Evolutionary conservation across 2,329 filamentous ascomycete genomes (phyloP), one percentile per base, ranked within the genome.

Genomic region (Cladosporium halotolerans): DNA sequence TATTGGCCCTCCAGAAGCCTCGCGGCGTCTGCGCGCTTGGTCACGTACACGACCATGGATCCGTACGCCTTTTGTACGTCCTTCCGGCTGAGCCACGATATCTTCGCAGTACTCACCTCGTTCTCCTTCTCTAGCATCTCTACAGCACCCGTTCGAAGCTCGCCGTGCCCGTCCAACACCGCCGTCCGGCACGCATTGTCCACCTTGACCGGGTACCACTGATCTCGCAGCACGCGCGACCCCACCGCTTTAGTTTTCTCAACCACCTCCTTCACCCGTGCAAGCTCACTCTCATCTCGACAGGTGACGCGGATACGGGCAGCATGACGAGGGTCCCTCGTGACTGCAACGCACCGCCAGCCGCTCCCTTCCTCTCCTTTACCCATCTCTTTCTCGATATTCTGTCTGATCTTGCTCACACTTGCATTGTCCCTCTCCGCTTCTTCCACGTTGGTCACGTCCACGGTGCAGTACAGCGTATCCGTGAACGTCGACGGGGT

Each of bases 41-140:
- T 16, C 16, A 16, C 16, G 16, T 16, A 16, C 2, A 16, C 16
- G 2, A 16, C 16, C 16, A 16, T 16, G 2, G 16, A 16, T 16
- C 16, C 16, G 16, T 16, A 16, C 16, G 16, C 16, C 16, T 16
- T 16, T 16, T 1, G 16, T 2, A 16, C 2, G 2, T 16, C 16
- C 16, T 16, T 16, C 16, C 16, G 16, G 16, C 16, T 16, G 16
- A 16, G 16, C 16, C 16, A 55, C n/a, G 39, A 31, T 1, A 55
- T 14, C n/a, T 48, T 48, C 10, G 53, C 41, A 14, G 47, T 53
- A 14, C 38, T 53, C 3, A 48, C 49, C 31, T 53, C 49, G 13
- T 55, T 55, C 42, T 55, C 49, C 31, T 53, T 45, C 28, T 53
- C 49, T 6, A 42, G 43, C 42, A 53, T 48, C 48, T 53, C 39